Base-by-base conservation (phyloP, 306 rosid genomes). In the Vigna hirtella region DNA sequence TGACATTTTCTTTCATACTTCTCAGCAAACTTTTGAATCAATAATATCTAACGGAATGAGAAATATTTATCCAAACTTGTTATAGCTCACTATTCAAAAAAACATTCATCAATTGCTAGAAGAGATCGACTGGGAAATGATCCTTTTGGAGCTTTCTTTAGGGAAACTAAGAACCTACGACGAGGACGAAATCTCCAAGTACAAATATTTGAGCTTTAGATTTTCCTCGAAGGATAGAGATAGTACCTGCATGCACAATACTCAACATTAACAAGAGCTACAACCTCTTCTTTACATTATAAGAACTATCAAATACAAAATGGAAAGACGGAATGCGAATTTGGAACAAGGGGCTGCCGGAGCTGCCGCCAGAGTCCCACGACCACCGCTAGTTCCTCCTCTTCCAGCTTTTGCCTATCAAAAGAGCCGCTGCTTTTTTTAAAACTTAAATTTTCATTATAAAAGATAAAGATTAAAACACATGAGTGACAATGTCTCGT, bases 61-160 rank as follows among this genome's bases (percentile, higher is more conserved):
- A 88, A 76, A 80, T 96, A 96, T 66, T 78, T 86, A 82, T 96
- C 99, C 70, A 96, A 76, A 81, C 93, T 91, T 72, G 99, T 96
- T 67, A 87, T 89, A 57, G 97, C 99, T 97, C 98, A 96, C 78
- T 83, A 89, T 77, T 91, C 91, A 72, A 98, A 96, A 84, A 96
- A 96, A 76, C 80, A 70, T 78, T 96, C 98, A 72, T 96, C 98
- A 7, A 96, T 95, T 51, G 98, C 97, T 67, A 96, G 90, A 8
- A 96, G 77, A 72, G 94, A 91, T 77, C 94, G 81, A 24, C 93
- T 89, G 38, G 99, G 98, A 85, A 96, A 96, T 3, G 98, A 96
- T 3, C 98, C 99, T 77, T 93, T 90, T 9, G 98, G 99, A 64
- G 92, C 98, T 88, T 93, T 95, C 97, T 95, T 93, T 32, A 95